These are phyloP conservation scores for Cymbopogon citratus DNA, from an alignment of 176 grass and related monocot species.

Conservation along the genomic window DNA sequence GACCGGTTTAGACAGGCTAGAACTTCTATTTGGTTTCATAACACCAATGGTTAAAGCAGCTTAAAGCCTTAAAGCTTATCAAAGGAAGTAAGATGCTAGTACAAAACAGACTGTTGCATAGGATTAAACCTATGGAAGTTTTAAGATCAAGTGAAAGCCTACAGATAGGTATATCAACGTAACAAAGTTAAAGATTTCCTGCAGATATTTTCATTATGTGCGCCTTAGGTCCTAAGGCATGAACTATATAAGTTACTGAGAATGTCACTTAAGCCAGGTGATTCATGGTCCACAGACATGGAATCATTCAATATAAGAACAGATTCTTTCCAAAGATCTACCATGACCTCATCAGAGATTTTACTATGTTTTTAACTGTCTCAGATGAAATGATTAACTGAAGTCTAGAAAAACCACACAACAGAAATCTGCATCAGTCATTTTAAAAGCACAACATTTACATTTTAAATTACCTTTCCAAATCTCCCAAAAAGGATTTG, in stretches of 20 bases:
- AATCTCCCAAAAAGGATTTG: conserved; percentile 78
- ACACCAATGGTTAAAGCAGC: background rate
- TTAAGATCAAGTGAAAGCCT: background rate
- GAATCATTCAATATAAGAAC: background rate
- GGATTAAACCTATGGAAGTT: background rate
- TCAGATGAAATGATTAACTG: background rate
- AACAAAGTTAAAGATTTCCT: background rate
- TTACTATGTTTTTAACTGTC: background rate
- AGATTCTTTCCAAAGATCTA: background rate
- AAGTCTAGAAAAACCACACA: background rate
- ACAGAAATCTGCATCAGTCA: background rate
- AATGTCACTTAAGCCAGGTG: background rate
- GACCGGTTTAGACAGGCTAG: background rate
- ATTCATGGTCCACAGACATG: background rate
- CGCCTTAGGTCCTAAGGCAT: background rate
- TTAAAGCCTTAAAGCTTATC: background rate
- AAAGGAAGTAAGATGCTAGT: background rate
- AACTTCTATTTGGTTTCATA: conserved; percentile 2
- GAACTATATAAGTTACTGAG: background rate
- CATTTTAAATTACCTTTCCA: conserved; percentile 51
- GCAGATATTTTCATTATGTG: background rate
- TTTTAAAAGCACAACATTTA: background rate
- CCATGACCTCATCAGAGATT: background rate
- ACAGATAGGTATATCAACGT: background rate
- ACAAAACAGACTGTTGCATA: background rate